Evolutionary conservation across 2,329 filamentous ascomycete species (phyloP), one percentile per base, ranked within the genome.

Genomic region (Nothopassalora personata): DNA sequence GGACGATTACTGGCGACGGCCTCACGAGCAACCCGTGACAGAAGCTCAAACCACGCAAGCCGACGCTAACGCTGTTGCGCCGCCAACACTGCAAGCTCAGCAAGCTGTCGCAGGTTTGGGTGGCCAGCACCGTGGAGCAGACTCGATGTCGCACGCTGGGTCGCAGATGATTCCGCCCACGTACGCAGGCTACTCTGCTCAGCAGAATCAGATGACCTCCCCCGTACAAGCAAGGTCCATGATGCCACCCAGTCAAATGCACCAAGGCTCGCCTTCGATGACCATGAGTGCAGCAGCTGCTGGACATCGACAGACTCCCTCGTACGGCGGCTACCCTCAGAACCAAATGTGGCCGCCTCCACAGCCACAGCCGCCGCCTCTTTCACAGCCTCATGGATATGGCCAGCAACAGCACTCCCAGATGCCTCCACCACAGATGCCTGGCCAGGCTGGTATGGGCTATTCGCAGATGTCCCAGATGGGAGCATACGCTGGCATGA

Each of bases 1-100:
- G 64, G 86, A 93, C 56, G 86, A 85, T 57, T 83, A 91, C 64
- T 97, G 92, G 89, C 84, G 88, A 64, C 83, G 89, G 61, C 87
- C 89, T 10, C 91, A 95, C 65, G 91, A 97, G 58, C 69, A 72
- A 71, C 85, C 88, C 60, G 86, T 90, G 3, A 76, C 77, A 19
- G 63, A 65, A 51, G 52, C 62, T 27, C 77, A 76, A 49, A 58
- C 56, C 30, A 63, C 58, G n/a, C 65, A 66, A 48, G 70, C 72
- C 11, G 74, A 76, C 39, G 71, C 68, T 28, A 76, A 76, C 31
- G 72, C 76, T 4, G 71, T 75, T 28, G 73, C 74, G 34, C 74
- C 77, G 28, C 78, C 79, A 59, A 73, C 75, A 19, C 63, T 79
- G 45, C 78, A 79, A 58, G 80, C 78, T 36, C 79, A 79, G 10